Percentiles rank a stretch among this genome's conserved stretches.
Conservation (phyloP, 2,329 filamentous ascomycete genomes). For the Colletotrichum nymphaeae region DNA sequence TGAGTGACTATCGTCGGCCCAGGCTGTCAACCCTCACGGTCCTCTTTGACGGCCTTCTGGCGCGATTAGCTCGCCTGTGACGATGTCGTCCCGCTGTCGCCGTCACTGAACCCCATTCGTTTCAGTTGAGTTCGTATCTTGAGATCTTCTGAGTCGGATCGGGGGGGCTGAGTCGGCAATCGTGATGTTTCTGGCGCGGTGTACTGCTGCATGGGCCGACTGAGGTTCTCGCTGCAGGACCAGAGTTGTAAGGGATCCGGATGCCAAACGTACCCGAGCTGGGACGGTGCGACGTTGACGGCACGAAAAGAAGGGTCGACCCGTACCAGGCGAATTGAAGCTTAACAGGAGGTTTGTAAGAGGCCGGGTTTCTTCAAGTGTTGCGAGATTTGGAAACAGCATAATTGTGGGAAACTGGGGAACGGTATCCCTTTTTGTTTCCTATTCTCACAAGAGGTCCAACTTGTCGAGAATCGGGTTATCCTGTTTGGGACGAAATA, state of each 20-base stretch:
- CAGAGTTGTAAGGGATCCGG: constrained; percentile 11
- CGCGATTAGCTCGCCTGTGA: background rate
- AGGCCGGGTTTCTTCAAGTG: constrained; percentile 1
- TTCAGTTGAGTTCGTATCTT: constrained; percentile 34
- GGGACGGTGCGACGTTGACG: constrained; percentile 16
- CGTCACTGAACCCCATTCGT: background rate
- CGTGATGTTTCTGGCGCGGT: constrained; percentile 13
- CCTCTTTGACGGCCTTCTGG: background rate
- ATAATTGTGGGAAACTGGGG: constrained; percentile 11
- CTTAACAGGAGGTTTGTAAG: constrained; percentile 15
- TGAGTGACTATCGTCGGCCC: background rate
- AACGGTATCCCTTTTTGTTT: constrained; percentile 15
- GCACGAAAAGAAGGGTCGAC: background rate
- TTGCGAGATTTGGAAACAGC: background rate
- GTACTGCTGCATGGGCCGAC: constrained; percentile 6
- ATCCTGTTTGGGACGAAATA: background rate
- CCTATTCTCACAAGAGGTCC: background rate
- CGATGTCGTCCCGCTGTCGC: background rate
- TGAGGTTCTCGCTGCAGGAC: background rate
- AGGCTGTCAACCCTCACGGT: background rate
- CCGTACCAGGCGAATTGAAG: background rate
- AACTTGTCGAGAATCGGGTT: background rate
- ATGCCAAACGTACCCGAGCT: background rate
- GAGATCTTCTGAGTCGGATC: background rate
- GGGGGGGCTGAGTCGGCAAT: constrained; percentile 19